phyloP scores from a whole-genome alignment of 108 stramenopile genomes.

The Cafeteria roenbergensis region DNA sequence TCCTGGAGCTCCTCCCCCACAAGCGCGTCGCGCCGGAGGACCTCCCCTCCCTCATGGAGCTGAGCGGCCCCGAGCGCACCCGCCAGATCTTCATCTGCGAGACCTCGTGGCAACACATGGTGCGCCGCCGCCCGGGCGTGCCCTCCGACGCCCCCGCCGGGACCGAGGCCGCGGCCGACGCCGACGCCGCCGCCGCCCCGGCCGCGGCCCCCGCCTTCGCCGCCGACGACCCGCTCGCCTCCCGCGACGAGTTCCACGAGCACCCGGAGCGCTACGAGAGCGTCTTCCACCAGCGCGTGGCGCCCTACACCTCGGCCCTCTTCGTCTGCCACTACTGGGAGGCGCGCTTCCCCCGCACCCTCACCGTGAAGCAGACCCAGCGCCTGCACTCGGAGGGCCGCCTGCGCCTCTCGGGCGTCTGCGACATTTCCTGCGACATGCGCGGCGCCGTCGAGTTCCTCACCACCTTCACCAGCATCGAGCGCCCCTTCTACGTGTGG shows the following conservation, averaged over 20 bases:
- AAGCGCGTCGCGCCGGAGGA: slow-evolving; percentile 52
- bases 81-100: neutral
- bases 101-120: slow-evolving; percentile 3
- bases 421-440: slow-evolving; percentile 68
- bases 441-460: slow-evolving; percentile 56
- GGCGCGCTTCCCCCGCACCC: slow-evolving; percentile 53
- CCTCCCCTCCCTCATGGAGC: slow-evolving; percentile 14
- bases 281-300: slow-evolving; percentile 46
- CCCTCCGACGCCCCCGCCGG: neutral
- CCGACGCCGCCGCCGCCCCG: neutral
- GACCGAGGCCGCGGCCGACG: neutral
- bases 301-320: slow-evolving; percentile 52
- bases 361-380: slow-evolving; percentile 52
- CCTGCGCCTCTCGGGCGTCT: slow-evolving; percentile 41
- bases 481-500: slow-evolving; percentile 55
- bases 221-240: slow-evolving; percentile 22
- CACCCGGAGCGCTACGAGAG: slow-evolving; percentile 54
- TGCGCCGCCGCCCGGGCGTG: neutral
- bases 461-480: slow-evolving; percentile 54
- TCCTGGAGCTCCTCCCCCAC: slow-evolving; percentile 61
- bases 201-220: neutral
- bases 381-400: slow-evolving; percentile 30
- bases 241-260: slow-evolving; percentile 48
- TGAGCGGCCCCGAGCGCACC: neutral
- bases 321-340: slow-evolving; percentile 74